Conservation (phyloP, 352 stramenopile genomes). For the Blastocystis sp. region DNA sequence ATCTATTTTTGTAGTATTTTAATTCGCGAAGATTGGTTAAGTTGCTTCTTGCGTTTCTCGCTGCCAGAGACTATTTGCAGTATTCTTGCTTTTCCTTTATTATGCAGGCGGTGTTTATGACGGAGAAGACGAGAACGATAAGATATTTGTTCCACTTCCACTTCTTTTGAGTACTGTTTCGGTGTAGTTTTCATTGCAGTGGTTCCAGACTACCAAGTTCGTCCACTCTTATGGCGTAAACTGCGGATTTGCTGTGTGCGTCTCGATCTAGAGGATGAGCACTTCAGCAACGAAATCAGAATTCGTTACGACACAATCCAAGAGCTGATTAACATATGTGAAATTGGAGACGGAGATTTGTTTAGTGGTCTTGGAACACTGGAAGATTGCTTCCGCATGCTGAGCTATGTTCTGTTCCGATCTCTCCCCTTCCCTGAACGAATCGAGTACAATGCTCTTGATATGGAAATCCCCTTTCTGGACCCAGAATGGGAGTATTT, state of each 20-base stretch:
- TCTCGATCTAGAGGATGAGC: neutral
- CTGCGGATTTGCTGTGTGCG: neutral
- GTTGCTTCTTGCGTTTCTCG: constrained; percentile 18
- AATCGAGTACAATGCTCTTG: neutral
- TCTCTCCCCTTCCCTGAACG: neutral
- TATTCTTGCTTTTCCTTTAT: neutral
- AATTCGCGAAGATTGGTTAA: constrained; percentile 38
- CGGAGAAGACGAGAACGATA: neutral
- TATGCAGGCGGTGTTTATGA: neutral
- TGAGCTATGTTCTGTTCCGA: neutral
- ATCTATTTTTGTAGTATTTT: neutral
- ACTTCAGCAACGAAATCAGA: neutral
- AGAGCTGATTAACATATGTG: neutral
- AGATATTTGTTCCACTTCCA: neutral
- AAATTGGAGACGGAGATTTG: neutral
- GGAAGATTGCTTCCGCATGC: constrained; percentile 4
- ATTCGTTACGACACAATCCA: constrained; percentile 31
- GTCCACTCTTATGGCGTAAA: neutral
- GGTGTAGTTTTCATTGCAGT: neutral
- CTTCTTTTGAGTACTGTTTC: neutral
- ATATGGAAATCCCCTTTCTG: neutral
- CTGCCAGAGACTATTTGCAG: neutral
- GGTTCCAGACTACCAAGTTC: constrained; percentile 16
- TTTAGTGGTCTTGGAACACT: neutral
- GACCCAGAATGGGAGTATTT: constrained; percentile 17